Evolutionary conservation across 768 basidiomycete species (phyloP).

Genomic region (Neoboletus brunneissimus): DNA sequence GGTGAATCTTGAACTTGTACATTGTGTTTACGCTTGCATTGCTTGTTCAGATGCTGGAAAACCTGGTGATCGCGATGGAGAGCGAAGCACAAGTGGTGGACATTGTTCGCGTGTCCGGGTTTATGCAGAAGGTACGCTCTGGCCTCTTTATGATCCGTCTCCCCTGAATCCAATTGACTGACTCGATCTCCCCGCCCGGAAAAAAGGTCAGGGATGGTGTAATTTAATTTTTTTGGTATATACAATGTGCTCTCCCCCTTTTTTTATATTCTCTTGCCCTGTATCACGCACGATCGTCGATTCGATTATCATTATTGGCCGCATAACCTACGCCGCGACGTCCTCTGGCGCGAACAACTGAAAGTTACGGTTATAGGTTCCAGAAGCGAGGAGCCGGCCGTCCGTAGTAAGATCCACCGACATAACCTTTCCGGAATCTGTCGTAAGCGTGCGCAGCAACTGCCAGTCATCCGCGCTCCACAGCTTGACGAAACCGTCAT

Average conservation of each 20-base stretch:
- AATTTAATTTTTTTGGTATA: constrained; percentile 34
- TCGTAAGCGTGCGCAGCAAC: constrained; percentile 79
- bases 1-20: constrained; percentile 10
- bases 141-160: constrained; percentile 13
- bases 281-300: constrained; percentile 31
- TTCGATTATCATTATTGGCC: constrained; percentile 22
- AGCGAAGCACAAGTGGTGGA: constrained; percentile 82
- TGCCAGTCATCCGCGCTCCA: constrained; percentile 99
- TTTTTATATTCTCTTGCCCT: constrained; percentile 24
- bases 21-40: constrained; percentile 28
- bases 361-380: constrained; percentile 92
- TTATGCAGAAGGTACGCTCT: constrained; percentile 80
- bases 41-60: constrained; percentile 68
- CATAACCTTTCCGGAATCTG: constrained; percentile 99
- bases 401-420: constrained; percentile 88
- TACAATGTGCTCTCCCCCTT: constrained; percentile 3
- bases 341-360: constrained; percentile 88
- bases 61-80: constrained; percentile 82
- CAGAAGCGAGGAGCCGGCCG: constrained; percentile 80
- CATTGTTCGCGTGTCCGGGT: constrained; percentile 81
- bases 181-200: constrained; percentile 19
- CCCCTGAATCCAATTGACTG: constrained; percentile 21
- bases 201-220: constrained; percentile 41
- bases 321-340: constrained; percentile 30
- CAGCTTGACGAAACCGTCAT: constrained; percentile 91